phyloP scores from a whole-genome alignment of 768 basidiomycete genomes.

The Mycena filopes region DNA sequence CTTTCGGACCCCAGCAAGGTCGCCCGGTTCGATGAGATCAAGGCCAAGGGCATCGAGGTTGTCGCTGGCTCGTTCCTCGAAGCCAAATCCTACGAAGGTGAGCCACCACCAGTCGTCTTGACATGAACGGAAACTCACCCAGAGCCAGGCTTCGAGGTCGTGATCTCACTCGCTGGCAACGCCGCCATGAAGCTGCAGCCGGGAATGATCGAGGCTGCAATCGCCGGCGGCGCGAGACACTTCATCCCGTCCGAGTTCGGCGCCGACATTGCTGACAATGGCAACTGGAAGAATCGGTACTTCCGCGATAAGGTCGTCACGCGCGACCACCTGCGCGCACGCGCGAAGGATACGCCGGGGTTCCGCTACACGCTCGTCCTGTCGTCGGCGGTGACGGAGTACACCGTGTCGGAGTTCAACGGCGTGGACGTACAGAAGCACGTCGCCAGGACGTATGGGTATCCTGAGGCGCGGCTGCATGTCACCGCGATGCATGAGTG shows the following conservation, averaged over 20 bases:
- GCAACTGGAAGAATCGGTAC: conserved; percentile 13
- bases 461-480: conserved; percentile 2
- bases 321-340: conserved; percentile 6
- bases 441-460: conserved; percentile 3
- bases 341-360: not conserved
- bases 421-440: conserved; percentile 14
- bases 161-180: conserved; percentile 7
- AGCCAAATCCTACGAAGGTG: conserved; percentile 14
- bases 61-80: conserved; percentile 17
- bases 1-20: conserved; percentile 15
- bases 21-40: not conserved
- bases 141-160: conserved; percentile 10
- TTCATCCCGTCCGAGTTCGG: conserved; percentile 17
- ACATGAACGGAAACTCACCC: not conserved
- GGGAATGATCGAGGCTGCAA: conserved; percentile 19
- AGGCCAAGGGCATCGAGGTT: not conserved
- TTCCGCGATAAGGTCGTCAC: conserved; percentile 22
- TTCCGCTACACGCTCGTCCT: conserved; percentile 13
- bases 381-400: conserved; percentile 4
- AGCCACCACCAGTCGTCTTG: not conserved
- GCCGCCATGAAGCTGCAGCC: conserved; percentile 15
- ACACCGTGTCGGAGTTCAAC: conserved; percentile 2
- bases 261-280: conserved; percentile 1
- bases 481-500: conserved; percentile 17
- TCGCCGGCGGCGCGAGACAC: conserved; percentile 16